These are phyloP conservation scores for Leishmania braziliensis DNA, from an alignment of 208 protist genomes.

Conservation along the genomic window DNA sequence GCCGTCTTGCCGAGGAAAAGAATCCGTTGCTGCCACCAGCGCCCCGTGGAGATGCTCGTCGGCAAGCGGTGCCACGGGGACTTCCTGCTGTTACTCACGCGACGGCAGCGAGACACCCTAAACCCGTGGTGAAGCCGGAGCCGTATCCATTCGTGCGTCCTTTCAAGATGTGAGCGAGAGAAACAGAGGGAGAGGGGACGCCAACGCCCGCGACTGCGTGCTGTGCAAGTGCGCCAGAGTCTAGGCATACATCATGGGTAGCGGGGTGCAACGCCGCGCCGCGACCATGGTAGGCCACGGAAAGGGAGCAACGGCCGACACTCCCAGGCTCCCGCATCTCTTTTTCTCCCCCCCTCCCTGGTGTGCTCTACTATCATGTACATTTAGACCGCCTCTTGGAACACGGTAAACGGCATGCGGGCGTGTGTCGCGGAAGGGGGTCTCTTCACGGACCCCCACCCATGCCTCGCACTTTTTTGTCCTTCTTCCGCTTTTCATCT, in stretches of 20 bases:
- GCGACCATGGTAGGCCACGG: background rate
- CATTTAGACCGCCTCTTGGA: background rate
- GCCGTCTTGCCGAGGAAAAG: conserved; percentile 21
- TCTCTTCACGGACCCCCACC: background rate
- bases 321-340: background rate
- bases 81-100: background rate
- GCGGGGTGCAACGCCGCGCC: background rate
- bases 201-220: background rate
- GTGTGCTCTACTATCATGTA: background rate
- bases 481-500: background rate
- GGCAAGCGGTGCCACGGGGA: background rate
- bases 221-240: background rate
- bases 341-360: background rate
- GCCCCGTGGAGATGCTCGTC: background rate
- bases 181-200: background rate
- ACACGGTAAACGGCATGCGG: background rate
- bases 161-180: conserved; percentile 20
- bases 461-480: background rate
- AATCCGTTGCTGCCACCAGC: background rate
- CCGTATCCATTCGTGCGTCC: conserved; percentile 18
- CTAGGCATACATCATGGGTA: background rate
- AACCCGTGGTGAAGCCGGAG: background rate
- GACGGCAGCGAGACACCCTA: background rate
- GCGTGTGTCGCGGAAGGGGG: background rate
- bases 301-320: background rate